Evolutionary conservation across 2,329 filamentous ascomycete genomes (phyloP).

Genomic region (Colletotrichum sublineola): DNA sequence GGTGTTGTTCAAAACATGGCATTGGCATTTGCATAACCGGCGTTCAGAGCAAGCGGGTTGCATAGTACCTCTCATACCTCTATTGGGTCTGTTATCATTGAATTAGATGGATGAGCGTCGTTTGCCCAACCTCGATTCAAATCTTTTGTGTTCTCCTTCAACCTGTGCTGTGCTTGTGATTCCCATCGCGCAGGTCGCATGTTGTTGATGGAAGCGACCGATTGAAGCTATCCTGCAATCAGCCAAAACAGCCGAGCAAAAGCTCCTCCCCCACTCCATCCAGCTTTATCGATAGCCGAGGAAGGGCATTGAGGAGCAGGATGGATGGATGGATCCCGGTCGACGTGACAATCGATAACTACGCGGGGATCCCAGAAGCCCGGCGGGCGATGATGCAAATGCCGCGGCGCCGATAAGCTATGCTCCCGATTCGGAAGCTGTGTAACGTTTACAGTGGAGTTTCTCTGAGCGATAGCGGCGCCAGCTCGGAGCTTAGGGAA

Average conservation of each 20-base stretch:
- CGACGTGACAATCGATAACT: background rate
- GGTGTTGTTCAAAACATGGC: too few species aligned
- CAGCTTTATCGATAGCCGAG: conserved; percentile 33
- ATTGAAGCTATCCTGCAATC: conserved; percentile 16
- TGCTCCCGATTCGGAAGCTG: conserved; percentile 30
- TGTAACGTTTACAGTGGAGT: conserved; percentile 5
- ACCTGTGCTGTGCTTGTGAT: background rate
- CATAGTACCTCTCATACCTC: background rate
- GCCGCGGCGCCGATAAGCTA: conserved; percentile 12
- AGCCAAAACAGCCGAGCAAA: conserved; percentile 34
- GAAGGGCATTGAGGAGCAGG: background rate
- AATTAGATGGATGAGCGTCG: background rate
- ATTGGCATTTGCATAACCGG: background rate
- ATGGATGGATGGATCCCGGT: too few species aligned
- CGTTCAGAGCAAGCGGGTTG: background rate
- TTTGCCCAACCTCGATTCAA: background rate
- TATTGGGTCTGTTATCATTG: background rate
- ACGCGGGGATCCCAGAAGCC: background rate
- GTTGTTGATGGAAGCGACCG: background rate
- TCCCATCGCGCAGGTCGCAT: background rate
- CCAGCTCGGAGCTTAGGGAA: background rate
- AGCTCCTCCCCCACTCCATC: background rate
- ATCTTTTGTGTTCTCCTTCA: too few species aligned
- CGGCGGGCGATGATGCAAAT: conserved; percentile 4
- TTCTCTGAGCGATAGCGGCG: conserved; percentile 32